Evolutionary conservation across 768 basidiomycete genomes (phyloP), one percentile per base, ranked within the genome.

Genomic region (Russula sp.): DNA sequence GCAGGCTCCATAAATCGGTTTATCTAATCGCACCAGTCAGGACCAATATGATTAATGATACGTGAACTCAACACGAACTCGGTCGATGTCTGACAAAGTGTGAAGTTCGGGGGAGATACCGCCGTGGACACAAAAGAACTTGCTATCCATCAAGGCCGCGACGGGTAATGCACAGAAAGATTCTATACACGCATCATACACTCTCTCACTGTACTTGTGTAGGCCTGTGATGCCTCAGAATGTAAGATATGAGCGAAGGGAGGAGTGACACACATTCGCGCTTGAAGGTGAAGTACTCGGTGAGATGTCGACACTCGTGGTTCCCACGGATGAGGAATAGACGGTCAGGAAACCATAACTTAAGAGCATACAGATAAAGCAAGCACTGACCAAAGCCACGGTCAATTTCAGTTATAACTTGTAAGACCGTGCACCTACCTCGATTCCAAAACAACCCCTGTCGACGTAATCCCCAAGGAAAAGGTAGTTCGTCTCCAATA

Each of bases 111-210:
- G 97, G 0, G 91, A 93, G 41, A 99, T 80, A 4, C 97, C 97
- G 2, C 97, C 97, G 67, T 98, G 97, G 2, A 98, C 93, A 70
- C 96, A 98, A 73, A 99, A 89, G 78, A 99, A 98, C 69, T 93
- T 90, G 65, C 84, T 81, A 72, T 99, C 97, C 73, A 99, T 90
- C 60, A 98, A 77, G 7, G 93, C 97, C 0, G 93, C 82, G 38
- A 99, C 76, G 3, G 97, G 97, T 6, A 99, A 79, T 25, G 91
- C 86, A 69, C 86, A 88, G 77, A 98, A 99, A 0, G 91, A 91
- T 47, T 85, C 81, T 69, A 93, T 83, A 72, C 93, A 97, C 1
- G 93, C 94, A 61, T 98, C 92, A 72, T 99, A 99, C 25, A 99
- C 84, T 38, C 75, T 77, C 61, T 73, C 78, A 1, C 89, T 90